Percentiles rank a stretch among this genome's conserved stretches.
Evolutionary conservation across 768 basidiomycete genomes (phyloP).

Genomic region (Agrocybe chaxingu): DNA sequence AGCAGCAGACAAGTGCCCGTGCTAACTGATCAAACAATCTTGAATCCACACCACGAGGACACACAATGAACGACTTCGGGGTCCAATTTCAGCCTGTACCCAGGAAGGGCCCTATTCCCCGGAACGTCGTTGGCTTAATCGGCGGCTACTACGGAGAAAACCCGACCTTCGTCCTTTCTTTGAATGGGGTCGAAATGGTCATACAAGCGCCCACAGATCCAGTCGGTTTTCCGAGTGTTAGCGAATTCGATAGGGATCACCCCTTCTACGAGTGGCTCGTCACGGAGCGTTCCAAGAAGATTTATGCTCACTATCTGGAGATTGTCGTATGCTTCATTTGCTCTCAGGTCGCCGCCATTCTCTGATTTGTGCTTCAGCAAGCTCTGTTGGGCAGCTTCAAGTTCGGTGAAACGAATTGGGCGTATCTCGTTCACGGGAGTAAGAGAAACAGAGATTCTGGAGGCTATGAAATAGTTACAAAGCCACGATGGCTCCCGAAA

Average conservation of each 20-base stretch:
- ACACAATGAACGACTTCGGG: too few species aligned
- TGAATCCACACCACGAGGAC: too few species aligned
- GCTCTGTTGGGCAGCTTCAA: constrained; percentile 25
- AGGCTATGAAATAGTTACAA: not conserved
- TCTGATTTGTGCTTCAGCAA: constrained; percentile 18
- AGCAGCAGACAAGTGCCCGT: too few species aligned
- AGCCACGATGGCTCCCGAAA: constrained; percentile 18
- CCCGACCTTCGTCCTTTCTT: constrained; percentile 9
- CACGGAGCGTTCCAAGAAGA: too few species aligned
- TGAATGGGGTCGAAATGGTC: constrained; percentile 11
- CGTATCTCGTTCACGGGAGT: constrained; percentile 22
- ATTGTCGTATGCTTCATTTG: too few species aligned
- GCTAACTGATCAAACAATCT: too few species aligned
- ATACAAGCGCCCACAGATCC: constrained; percentile 7
- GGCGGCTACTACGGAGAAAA: constrained; percentile 6
- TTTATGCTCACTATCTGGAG: too few species aligned
- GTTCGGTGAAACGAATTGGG: constrained; percentile 34
- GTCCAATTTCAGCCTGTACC: not conserved
- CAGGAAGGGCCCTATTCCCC: not conserved
- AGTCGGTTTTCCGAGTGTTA: not conserved
- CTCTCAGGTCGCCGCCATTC: not conserved
- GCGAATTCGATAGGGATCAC: constrained; percentile 2
- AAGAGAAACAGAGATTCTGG: not conserved
- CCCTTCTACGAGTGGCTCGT: not conserved
- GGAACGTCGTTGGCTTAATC: constrained; percentile 8